Evolutionary conservation across 2,329 filamentous ascomycete species (phyloP), one percentile per base, ranked within the genome.

Genomic region (Trichoderma afroharzianum): DNA sequence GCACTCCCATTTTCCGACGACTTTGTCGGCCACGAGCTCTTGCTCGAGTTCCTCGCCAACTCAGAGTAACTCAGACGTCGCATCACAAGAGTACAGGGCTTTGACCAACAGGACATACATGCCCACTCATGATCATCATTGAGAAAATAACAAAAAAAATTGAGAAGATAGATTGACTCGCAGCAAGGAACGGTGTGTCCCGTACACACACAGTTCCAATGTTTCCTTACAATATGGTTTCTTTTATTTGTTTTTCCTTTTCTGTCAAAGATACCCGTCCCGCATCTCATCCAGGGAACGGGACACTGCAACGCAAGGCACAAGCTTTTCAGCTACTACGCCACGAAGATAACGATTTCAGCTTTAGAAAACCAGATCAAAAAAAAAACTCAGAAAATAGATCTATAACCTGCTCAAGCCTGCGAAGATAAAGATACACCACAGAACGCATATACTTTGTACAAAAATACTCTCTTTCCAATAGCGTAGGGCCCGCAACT

Each of bases 201-300:
- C 15, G 18, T 12, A 26, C 18, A 32, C n/a, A 55, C 63, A 8
- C 26, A 32, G 36, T 68, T 68, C 30, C 24, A 68, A 47, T 58
- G 64, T 47, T 55, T 26, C 30, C 47, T 47, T 47, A 6, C 47
- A 36, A 36, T 26, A 24, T 57, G 59, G 36, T 32, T 9, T 6
- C 26, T 50, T 59, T 26, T n/a, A 18, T 47, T 58, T 7, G n/a
- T 21, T 59, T 58, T 59, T 33, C 28, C 5, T 33, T 64, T 8
- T 18, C 26, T 68, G 64, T 68, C 36, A 43, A n/a, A 43, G 64
- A 68, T 68, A 68, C 64, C 64, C 64, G 3, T 30, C 33, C 64
- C 36, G 15, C 36, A 43, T 43, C 36, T 18, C 36, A 43, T 43
- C 36, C 15, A 43, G 36, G 15, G 36, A 43, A 43, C 24, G 64